Evolutionary conservation across 495 filamentous ascomycete genomes (phyloP), one percentile per base, ranked within the genome.

Genomic region (Durotheca rogersii): DNA sequence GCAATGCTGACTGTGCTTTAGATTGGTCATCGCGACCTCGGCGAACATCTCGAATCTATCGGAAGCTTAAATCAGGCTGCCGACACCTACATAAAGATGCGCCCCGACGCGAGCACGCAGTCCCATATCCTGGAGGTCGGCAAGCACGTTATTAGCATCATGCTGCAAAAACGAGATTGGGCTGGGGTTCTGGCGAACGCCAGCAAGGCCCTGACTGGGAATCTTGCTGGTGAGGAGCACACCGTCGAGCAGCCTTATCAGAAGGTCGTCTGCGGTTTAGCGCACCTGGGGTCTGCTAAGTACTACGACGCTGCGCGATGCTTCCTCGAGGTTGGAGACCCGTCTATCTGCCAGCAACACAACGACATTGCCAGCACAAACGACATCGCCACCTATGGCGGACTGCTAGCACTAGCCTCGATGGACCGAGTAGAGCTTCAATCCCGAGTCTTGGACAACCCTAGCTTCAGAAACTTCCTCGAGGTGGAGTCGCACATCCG

Each of bases 401-500:
- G 88, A 4, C 79, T 98, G 14, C 86, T 90, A 50, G 90, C 93
- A 1, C 81, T 98, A 14, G 91, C 91, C 18, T 87, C 89, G 1
- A 94, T 97, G 89, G 79, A 86, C 37, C 81, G 93, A 32, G 69
- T 72, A 7, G 81, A 88, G 51, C 74, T 98, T 11, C 88, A 95
- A 61, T 67, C 59, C 4, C 72, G 74, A 14, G 88, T 97, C 6
- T 81, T 98, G 0, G 89, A 91, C 12, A 92, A 88, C 55, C 69
- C 69, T 18, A 70, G 73, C 23, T 98, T 98, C 75, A 83, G 94
- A 35, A 81, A 77, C 37, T 96, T 90, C 68, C 80, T 98, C 2
- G 92, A 98, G 65, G 78, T 92, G 1, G 93, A 96, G 64, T 91
- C 94, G 1, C 91, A 97, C 58, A 87, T 98, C 51, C 87, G 94